Conservation (phyloP, 192 early-diverging fungal species). For the Dispira simplex region DNA sequence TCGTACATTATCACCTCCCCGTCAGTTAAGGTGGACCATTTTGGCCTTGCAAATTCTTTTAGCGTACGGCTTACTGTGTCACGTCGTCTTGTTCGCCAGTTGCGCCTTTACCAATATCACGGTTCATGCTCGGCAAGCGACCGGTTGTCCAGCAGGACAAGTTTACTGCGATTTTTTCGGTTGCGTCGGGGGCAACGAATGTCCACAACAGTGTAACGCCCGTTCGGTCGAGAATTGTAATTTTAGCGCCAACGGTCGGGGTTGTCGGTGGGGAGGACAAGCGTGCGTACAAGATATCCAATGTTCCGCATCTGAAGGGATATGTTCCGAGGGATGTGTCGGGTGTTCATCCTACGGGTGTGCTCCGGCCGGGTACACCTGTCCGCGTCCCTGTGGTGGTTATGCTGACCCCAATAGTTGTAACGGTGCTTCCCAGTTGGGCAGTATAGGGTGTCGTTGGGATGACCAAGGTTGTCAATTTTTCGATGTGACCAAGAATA, state of each 20-base stretch:
- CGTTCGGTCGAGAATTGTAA: slow-evolving; percentile 12
- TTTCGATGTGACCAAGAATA: slow-evolving; percentile 14
- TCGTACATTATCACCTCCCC: too few relatives aligned
- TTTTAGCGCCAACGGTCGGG: slow-evolving; percentile 20
- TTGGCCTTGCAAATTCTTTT: too few relatives aligned
- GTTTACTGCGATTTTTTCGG: slow-evolving; percentile 19
- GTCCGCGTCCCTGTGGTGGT: slow-evolving; percentile 16
- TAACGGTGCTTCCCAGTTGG: slow-evolving; percentile 13
- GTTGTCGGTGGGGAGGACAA: slow-evolving; percentile 18
- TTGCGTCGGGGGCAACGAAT: slow-evolving; percentile 17
- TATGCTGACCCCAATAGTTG: slow-evolving; percentile 11
- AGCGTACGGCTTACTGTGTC: too few relatives aligned
- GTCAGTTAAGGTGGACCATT: too few relatives aligned
- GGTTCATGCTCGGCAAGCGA: too few relatives aligned
- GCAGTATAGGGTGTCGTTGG: slow-evolving; percentile 20
- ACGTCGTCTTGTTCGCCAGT: too few relatives aligned
- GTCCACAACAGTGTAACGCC: slow-evolving; percentile 14
- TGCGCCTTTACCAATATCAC: too few relatives aligned
- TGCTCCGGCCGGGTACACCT: slow-evolving; percentile 15
- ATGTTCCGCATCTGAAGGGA: slow-evolving; percentile 14
- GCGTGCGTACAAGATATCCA: slow-evolving; percentile 19
- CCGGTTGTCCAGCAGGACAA: slow-evolving; percentile 15
- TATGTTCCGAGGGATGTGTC: slow-evolving; percentile 17
- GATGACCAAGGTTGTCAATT: slow-evolving; percentile 13
- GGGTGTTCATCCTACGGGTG: slow-evolving; percentile 21